Conservation (phyloP, 371 early-diverging fungal species). For the Zychaea mexicana region DNA sequence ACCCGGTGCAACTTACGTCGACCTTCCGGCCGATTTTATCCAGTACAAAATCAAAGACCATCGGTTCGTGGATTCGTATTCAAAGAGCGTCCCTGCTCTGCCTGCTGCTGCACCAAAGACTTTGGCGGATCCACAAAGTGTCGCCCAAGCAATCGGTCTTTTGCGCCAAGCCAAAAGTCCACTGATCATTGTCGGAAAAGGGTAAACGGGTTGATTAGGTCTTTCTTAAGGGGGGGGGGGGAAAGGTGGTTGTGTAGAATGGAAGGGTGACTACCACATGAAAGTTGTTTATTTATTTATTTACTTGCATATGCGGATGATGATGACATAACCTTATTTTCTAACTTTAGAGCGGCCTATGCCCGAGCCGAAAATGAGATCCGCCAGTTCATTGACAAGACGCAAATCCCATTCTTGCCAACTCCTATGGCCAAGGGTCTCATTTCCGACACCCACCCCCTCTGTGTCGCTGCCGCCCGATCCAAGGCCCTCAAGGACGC, state of each 20-base stretch:
- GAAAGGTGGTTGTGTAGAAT: neutral
- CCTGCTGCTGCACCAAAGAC: conserved; percentile 36
- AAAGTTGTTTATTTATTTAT: neutral
- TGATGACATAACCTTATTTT: neutral
- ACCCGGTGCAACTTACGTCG: conserved; percentile 77
- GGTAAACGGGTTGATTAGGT: conserved; percentile 34
- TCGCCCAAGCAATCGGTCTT: conserved; percentile 33
- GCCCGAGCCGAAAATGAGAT: conserved; percentile 70
- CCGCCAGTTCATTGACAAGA: conserved; percentile 52
- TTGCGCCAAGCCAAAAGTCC: conserved; percentile 59
- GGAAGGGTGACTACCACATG: too few species aligned
- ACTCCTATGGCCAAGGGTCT: conserved; percentile 87
- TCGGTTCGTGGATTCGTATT: conserved; percentile 20
- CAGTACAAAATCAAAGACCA: conserved; percentile 45
- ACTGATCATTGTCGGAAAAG: conserved; percentile 79
- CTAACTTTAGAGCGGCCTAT: conserved; percentile 56
- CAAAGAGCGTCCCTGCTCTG: conserved; percentile 14
- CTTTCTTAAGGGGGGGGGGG: neutral
- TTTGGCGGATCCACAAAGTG: conserved; percentile 44
- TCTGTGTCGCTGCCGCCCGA: conserved; percentile 74
- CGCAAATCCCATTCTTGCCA: conserved; percentile 72
- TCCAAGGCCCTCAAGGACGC: conserved; percentile 68
- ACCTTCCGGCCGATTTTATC: conserved; percentile 77
- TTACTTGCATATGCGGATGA: neutral
- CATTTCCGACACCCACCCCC: conserved; percentile 62